Conservation (phyloP, 176 grass and related monocot species). For the Oropetium thomaeum region DNA sequence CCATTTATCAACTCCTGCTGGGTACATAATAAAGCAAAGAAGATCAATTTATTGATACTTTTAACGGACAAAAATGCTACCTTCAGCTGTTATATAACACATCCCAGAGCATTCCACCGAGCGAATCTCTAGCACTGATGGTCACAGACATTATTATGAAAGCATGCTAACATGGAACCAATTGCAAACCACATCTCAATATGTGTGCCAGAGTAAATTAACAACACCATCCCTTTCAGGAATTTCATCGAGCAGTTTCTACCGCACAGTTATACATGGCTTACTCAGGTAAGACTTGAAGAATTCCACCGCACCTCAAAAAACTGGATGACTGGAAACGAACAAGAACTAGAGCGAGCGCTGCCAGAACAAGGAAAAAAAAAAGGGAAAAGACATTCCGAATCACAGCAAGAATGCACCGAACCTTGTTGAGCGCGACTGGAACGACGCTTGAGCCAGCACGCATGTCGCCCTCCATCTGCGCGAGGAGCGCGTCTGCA, state of each 20-base stretch:
- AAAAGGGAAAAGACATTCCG: neutral
- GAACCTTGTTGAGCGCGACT: slow-evolving; percentile 68
- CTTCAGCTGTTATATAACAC: neutral
- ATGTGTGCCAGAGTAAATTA: neutral
- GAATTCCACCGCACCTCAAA: neutral
- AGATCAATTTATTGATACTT: neutral
- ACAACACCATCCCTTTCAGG: neutral
- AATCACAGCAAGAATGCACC: neutral
- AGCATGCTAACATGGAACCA: neutral
- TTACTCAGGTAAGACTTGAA: neutral
- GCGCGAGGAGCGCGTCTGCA: slow-evolving; percentile 52
- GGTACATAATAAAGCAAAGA: neutral
- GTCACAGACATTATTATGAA: neutral
- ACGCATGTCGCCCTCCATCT: slow-evolving; percentile 57
- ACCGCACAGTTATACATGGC: neutral
- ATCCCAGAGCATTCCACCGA: neutral
- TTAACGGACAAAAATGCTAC: too few species aligned
- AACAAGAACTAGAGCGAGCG: neutral
- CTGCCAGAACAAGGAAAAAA: neutral
- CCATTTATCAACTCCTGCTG: neutral
- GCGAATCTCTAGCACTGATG: too few species aligned
- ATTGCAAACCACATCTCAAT: neutral
- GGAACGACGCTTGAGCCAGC: slow-evolving; percentile 58
- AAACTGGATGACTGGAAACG: neutral
- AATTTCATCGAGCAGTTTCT: slow-evolving; percentile 11